Conservation (phyloP, 257 asterid genomes). For the Salvia miltiorrhiza region DNA sequence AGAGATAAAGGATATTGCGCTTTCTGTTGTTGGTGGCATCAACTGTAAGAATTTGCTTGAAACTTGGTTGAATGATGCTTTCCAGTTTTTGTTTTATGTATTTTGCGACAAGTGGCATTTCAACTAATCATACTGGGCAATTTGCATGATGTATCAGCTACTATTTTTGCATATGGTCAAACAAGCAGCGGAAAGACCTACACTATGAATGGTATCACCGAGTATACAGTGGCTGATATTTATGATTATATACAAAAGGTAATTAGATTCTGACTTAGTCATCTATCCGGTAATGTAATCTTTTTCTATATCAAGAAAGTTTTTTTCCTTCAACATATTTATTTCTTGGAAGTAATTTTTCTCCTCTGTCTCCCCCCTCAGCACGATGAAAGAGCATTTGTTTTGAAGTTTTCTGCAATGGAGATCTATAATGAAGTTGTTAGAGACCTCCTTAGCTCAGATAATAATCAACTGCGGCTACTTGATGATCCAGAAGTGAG, state of each 20-base stretch:
- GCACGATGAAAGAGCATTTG: conserved; percentile 97
- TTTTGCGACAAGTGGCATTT: neutral
- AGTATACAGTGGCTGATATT: conserved; percentile 77
- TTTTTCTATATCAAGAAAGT: neutral
- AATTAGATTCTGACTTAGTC: conserved; percentile 12
- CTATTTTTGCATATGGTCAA: conserved; percentile 97
- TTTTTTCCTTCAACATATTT: neutral
- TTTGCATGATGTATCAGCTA: conserved; percentile 52
- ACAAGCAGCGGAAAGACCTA: conserved; percentile 99
- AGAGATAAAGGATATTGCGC: conserved; percentile 85
- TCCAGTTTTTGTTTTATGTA: neutral
- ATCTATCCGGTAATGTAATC: neutral
- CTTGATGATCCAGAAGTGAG: conserved; percentile 99
- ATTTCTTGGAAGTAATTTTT: conserved; percentile 7
- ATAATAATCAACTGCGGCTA: conserved; percentile 72
- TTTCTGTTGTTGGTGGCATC: conserved; percentile 84
- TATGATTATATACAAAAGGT: conserved; percentile 45
- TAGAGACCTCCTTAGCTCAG: conserved; percentile 88
- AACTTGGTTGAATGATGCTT: conserved; percentile 4
- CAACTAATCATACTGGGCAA: conserved; percentile 25
- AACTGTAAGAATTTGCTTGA: conserved; percentile 59
- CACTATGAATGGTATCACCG: conserved; percentile 97
- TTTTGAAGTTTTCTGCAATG: conserved; percentile 87
- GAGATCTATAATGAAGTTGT: conserved; percentile 98
- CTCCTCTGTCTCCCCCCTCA: conserved; percentile 23